phyloP scores from a whole-genome alignment of 805 yeast genomes.

The Lipomyces japonicus region DNA sequence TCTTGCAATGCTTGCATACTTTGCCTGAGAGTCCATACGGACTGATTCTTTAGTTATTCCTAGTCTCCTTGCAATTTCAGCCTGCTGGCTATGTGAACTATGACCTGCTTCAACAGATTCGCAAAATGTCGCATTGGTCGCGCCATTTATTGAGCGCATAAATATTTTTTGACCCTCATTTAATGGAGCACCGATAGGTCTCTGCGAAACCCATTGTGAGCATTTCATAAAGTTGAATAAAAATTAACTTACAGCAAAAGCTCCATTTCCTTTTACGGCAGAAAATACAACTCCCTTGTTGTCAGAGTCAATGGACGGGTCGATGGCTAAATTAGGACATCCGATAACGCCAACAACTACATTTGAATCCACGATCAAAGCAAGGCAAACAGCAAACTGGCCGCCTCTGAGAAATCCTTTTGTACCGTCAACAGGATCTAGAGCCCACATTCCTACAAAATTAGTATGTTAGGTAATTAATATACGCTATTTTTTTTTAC shows the following conservation, averaged over 20 bases:
- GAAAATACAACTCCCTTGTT: slow-evolving; percentile 71
- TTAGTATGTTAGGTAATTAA: background rate
- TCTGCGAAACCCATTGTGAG: slow-evolving; percentile 1
- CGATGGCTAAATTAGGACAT: slow-evolving; percentile 81
- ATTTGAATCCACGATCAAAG: slow-evolving; percentile 77
- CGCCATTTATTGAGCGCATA: slow-evolving; percentile 49
- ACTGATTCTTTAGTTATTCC: slow-evolving; percentile 57
- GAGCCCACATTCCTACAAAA: slow-evolving; percentile 79
- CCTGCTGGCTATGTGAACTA: slow-evolving; percentile 84
- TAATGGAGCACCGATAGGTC: slow-evolving; percentile 28
- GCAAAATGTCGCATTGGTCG: slow-evolving; percentile 58
- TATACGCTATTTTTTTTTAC: background rate
- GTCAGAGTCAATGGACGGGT: slow-evolving; percentile 34
- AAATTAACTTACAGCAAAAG: slow-evolving; percentile 48
- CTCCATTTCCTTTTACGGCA: slow-evolving; percentile 65
- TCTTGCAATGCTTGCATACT: slow-evolving; percentile 83
- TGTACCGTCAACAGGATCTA: slow-evolving; percentile 98
- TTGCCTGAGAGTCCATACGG: slow-evolving; percentile 92
- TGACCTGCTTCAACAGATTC: slow-evolving; percentile 97
- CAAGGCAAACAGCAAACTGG: slow-evolving; percentile 94
- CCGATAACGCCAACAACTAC: slow-evolving; percentile 92
- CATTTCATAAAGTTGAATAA: background rate
- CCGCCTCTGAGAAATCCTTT: slow-evolving; percentile 94
- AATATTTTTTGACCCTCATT: slow-evolving; percentile 41
- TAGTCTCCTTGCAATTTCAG: slow-evolving; percentile 60